phyloP scores from a whole-genome alignment of 805 yeast genomes.

The Wickerhamomyces silvicola region DNA sequence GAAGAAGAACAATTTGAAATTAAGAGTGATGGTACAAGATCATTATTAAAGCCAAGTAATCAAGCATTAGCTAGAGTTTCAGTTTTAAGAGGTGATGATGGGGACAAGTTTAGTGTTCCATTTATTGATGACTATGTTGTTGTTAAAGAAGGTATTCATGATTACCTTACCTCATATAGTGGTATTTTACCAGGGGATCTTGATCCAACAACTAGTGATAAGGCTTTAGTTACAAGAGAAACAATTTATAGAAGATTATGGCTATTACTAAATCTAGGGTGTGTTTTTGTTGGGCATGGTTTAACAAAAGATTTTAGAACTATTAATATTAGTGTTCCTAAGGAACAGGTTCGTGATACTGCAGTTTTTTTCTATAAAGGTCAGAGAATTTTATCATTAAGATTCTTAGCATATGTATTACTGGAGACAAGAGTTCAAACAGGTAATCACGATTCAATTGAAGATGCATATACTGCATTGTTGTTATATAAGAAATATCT shows the following conservation, averaged over 20 bases:
- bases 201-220: conserved; percentile 57
- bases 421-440: conserved; percentile 74
- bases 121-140: conserved; percentile 91
- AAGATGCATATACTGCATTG: conserved; percentile 88
- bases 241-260: conserved; percentile 85
- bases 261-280: conserved; percentile 83
- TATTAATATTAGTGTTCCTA: conserved; percentile 86
- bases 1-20: conserved; percentile 77
- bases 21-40: conserved; percentile 61
- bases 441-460: conserved; percentile 95
- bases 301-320: conserved; percentile 86
- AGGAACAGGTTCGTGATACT: conserved; percentile 82
- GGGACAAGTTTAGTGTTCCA: conserved; percentile 61
- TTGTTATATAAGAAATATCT: conserved; percentile 65
- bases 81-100: conserved; percentile 67
- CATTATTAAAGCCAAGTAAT: conserved; percentile 66
- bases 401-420: conserved; percentile 78
- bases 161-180: conserved; percentile 82
- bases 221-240: conserved; percentile 70
- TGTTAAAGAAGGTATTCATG: conserved; percentile 63
- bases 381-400: conserved; percentile 73
- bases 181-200: conserved; percentile 95
- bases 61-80: conserved; percentile 85
- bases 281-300: conserved; percentile 94
- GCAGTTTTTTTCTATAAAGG: conserved; percentile 71